phyloP scores from a whole-genome alignment of 2,329 filamentous ascomycete genomes.

The Colletotrichum sp. region DNA sequence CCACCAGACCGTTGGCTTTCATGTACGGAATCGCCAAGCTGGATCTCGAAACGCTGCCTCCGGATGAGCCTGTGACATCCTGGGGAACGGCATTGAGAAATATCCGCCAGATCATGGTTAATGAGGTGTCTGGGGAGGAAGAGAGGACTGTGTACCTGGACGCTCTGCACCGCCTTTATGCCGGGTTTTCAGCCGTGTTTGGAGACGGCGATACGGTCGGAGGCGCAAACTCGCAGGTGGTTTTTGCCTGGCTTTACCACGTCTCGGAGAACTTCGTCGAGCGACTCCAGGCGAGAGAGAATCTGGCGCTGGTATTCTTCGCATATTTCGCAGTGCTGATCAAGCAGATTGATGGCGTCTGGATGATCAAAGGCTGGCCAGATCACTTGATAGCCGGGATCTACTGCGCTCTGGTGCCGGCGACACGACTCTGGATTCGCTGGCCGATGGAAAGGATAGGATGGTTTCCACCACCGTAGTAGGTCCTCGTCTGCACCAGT shows the following conservation, averaged over 20 bases:
- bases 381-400: not conserved
- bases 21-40: not conserved
- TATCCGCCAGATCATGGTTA: not conserved
- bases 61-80: not conserved
- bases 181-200: not conserved
- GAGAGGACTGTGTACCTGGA: not conserved
- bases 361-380: not conserved
- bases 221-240: not conserved
- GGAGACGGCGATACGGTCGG: not conserved
- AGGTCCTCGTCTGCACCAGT: not conserved
- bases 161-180: accelerated
- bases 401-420: not conserved
- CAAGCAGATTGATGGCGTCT: not conserved
- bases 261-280: not conserved
- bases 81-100: not conserved
- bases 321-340: not conserved
- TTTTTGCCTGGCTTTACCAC: not conserved
- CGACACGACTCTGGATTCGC: not conserved
- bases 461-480: not conserved
- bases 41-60: not conserved
- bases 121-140: not conserved
- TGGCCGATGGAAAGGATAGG: not conserved
- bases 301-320: not conserved
- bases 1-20: not conserved
- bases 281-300: not conserved